Conservation (phyloP, 176 grass and related monocot genomes). For the Microstegium vimineum region DNA sequence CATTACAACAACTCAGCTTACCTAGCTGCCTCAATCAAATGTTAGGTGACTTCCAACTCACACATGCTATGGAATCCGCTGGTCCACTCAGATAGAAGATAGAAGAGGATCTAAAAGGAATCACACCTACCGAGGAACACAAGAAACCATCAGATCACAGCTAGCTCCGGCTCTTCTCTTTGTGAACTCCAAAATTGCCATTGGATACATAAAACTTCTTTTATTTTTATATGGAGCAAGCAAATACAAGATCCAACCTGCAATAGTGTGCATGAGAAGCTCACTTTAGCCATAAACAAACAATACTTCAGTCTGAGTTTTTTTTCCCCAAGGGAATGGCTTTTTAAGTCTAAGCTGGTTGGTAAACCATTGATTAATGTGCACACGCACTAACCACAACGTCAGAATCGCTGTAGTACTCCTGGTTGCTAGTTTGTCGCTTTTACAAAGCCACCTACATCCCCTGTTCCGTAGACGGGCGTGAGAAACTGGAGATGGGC, state of each 20-base stretch:
- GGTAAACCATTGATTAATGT: constrained; percentile 7
- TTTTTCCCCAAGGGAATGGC: neutral
- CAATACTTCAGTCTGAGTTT: neutral
- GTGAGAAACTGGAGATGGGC: constrained; percentile 1
- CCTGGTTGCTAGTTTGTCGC: constrained; percentile 15
- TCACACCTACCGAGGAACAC: constrained; percentile 10
- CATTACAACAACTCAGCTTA: neutral
- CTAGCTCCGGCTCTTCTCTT: neutral
- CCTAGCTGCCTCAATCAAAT: neutral
- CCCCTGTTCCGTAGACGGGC: constrained; percentile 1
- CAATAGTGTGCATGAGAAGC: neutral
- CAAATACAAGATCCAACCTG: neutral
- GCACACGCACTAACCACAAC: constrained; percentile 13
- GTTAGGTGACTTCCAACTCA: constrained; percentile 34
- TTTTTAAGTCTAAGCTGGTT: constrained; percentile 2
- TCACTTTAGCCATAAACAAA: neutral
- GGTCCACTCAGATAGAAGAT: neutral
- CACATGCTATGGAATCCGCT: neutral
- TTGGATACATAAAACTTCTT: neutral
- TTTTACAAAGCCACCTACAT: constrained; percentile 10
- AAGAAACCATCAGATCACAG: neutral
- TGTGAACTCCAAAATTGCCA: constrained; percentile 2
- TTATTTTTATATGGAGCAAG: neutral
- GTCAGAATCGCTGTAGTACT: neutral
- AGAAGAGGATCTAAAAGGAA: neutral